These are phyloP conservation scores for Colletotrichum australisinense DNA, from an alignment of 2,329 filamentous ascomycete genomes.

Conservation along the genomic window DNA sequence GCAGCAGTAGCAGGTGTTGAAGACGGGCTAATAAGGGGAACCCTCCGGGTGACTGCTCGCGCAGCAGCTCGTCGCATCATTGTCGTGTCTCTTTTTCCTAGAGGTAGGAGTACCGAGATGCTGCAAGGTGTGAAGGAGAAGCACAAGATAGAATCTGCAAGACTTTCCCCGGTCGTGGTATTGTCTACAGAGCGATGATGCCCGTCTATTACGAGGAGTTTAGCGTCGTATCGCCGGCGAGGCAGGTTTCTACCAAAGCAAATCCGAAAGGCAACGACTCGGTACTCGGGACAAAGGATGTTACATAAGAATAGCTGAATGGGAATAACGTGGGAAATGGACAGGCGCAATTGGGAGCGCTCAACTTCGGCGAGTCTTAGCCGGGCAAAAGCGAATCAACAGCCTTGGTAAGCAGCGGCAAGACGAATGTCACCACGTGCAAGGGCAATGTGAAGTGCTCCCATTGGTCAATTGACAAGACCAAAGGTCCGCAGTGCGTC, in stretches of 20 bases:
- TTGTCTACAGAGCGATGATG: neutral
- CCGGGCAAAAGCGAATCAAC: slow-evolving; percentile 10
- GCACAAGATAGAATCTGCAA: neutral
- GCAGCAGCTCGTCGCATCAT: slow-evolving; percentile 49
- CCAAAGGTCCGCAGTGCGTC: slow-evolving; percentile 21
- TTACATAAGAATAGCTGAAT: slow-evolving; percentile 8
- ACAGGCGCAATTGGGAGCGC: neutral
- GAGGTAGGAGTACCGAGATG: neutral
- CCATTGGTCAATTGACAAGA: slow-evolving; percentile 34
- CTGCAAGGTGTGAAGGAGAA: neutral
- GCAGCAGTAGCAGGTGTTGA: slow-evolving; percentile 37
- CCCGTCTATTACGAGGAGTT: neutral
- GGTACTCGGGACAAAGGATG: neutral
- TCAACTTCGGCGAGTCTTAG: neutral
- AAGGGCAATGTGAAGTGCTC: neutral
- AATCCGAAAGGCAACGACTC: slow-evolving; percentile 16
- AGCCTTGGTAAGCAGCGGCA: slow-evolving; percentile 33
- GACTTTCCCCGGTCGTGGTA: neutral
- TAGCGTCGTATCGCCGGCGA: slow-evolving; percentile 7
- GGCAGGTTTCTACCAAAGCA: neutral
- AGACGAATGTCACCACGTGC: neutral
- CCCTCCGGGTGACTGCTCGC: slow-evolving; percentile 44
- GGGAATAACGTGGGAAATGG: slow-evolving; percentile 21
- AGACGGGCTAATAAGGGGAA: slow-evolving; percentile 37
- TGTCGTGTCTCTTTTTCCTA: neutral